Evolutionary conservation across 805 yeast species (phyloP).

Genomic region (Yamadazyma nakazawae): DNA sequence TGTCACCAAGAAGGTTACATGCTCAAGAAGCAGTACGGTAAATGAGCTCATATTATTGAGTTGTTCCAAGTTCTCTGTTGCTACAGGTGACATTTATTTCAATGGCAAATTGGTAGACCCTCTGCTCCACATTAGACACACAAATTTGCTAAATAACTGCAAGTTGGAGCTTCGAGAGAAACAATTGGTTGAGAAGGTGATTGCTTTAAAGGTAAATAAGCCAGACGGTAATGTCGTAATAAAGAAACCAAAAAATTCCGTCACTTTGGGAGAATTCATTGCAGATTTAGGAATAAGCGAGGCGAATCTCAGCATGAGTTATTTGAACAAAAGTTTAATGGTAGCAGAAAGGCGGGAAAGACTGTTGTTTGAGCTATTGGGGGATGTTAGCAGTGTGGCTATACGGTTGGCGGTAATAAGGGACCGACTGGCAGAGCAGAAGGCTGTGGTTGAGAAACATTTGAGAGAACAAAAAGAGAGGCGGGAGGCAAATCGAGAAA

Average conservation of each 20-base stretch:
- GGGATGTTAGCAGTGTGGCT: conserved; percentile 23
- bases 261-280: conserved; percentile 2
- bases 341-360: background rate
- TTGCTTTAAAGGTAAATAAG: conserved; percentile 7
- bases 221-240: conserved; percentile 5
- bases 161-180: conserved; percentile 23
- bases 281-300: background rate
- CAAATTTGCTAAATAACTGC: conserved; percentile 32
- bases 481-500: background rate
- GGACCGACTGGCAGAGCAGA: conserved; percentile 20
- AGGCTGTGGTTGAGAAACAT: conserved; percentile 18
- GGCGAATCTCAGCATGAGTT: background rate
- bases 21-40: conserved; percentile 24
- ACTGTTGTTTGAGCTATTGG: conserved; percentile 14
- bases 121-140: conserved; percentile 30
- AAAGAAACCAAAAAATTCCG: conserved; percentile 5
- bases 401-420: conserved; percentile 21
- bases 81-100: conserved; percentile 23
- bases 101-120: conserved; percentile 30
- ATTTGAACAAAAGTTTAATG: conserved; percentile 1
- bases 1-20: conserved; percentile 26
- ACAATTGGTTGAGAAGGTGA: conserved; percentile 7
- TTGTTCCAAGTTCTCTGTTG: conserved; percentile 25
- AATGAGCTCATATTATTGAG: conserved; percentile 22
- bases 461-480: conserved; percentile 15